phyloP scores from a whole-genome alignment of 1,139 yeast genomes.

The Zhuliangozyma parablackwelliae region DNA sequence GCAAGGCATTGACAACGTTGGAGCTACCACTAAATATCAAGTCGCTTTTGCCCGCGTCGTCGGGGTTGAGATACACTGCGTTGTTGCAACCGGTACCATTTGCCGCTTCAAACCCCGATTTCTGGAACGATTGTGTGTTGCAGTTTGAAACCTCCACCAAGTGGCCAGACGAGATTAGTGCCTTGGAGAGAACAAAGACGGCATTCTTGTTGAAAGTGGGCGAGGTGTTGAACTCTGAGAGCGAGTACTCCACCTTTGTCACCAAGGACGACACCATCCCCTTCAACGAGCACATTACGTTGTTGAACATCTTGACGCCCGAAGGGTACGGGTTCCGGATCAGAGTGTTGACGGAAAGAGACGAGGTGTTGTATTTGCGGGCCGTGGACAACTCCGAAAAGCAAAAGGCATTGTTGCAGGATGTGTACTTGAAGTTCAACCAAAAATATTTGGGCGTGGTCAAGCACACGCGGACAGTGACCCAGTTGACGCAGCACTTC shows the following conservation, averaged over 20 bases:
- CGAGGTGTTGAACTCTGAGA: conserved; percentile 48
- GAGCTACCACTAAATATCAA: conserved; percentile 72
- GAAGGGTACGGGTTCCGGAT: conserved; percentile 83
- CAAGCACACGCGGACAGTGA: conserved; percentile 79
- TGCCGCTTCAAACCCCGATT: conserved; percentile 72
- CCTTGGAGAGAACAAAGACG: conserved; percentile 83
- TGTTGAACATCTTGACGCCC: conserved; percentile 68
- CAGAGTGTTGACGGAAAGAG: conserved; percentile 75
- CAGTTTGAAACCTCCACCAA: conserved; percentile 87
- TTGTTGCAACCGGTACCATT: conserved; percentile 77
- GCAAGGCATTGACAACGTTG: conserved; percentile 48
- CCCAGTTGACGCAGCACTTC: conserved; percentile 66
- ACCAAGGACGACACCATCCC: conserved; percentile 66
- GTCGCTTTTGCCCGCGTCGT: conserved; percentile 66
- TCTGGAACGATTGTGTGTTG: conserved; percentile 72
- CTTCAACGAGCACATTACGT: conserved; percentile 53
- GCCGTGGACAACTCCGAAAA: conserved; percentile 63
- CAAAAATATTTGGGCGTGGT: conserved; percentile 64
- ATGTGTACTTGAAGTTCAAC: conserved; percentile 59
- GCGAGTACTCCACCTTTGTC: conserved; percentile 53
- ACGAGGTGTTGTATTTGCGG: conserved; percentile 66
- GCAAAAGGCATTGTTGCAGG: conserved; percentile 56
- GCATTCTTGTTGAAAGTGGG: conserved; percentile 79
- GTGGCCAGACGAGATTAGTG: conserved; percentile 92
- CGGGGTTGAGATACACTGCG: conserved; percentile 72